These are phyloP conservation scores for Triticum timopheevii DNA, from an alignment of 176 grass and related monocot species.

Conservation along the genomic window DNA sequence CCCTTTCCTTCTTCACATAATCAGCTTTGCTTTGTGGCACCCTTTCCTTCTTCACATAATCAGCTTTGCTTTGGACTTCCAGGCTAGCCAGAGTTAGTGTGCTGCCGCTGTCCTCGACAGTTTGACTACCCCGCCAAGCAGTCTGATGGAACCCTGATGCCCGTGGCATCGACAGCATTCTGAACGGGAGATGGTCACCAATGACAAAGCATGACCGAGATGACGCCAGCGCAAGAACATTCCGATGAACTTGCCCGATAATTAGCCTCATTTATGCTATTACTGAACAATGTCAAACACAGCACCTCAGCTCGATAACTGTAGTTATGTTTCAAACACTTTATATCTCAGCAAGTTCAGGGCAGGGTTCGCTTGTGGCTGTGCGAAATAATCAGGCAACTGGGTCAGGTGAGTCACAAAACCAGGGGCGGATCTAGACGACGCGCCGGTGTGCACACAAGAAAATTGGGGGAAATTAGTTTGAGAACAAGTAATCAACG, in stretches of 20 bases:
- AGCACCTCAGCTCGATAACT: not conserved
- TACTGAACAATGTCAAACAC: not conserved
- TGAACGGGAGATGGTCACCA: slow-evolving; percentile 45
- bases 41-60: slow-evolving; percentile 54
- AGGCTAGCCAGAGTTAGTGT: slow-evolving; percentile 64
- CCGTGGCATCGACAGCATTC: slow-evolving; percentile 38
- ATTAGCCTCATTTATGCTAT: slow-evolving; percentile 49
- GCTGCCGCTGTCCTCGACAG: slow-evolving; percentile 14
- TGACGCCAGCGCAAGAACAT: slow-evolving; percentile 72
- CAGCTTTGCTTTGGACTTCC: slow-evolving; percentile 42
- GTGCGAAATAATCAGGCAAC: slow-evolving; percentile 9
- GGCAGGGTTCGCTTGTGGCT: not conserved
- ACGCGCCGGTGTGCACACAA: not conserved
- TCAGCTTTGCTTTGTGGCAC: slow-evolving; percentile 18
- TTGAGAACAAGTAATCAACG: not conserved
- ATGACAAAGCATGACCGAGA: slow-evolving; percentile 56
- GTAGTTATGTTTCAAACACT: not conserved
- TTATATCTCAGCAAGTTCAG: not conserved
- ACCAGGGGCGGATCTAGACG: not conserved
- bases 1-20: slow-evolving; percentile 47
- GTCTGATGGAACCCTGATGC: slow-evolving; percentile 48
- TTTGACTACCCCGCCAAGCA: slow-evolving; percentile 26
- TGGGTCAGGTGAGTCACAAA: not conserved
- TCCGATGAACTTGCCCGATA: slow-evolving; percentile 52
- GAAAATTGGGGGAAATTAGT: not conserved